These are phyloP conservation scores for Phytophthora pinifolia DNA, from an alignment of 352 stramenopile species.

Conservation along the genomic window DNA sequence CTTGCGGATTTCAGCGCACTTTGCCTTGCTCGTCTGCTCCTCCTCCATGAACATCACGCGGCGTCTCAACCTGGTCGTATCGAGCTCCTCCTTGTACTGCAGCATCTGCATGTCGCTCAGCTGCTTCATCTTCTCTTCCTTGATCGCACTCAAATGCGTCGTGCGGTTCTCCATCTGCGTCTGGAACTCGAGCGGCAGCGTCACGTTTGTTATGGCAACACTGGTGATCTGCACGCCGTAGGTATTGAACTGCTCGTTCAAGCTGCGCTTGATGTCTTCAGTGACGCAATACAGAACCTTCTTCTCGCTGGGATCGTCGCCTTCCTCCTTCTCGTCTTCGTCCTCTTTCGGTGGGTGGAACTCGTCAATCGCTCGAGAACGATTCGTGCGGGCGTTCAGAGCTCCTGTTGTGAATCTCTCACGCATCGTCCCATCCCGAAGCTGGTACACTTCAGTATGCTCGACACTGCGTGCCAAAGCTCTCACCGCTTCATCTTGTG, in stretches of 20 bases:
- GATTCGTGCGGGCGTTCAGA: conserved; percentile 23
- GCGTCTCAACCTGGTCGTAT: conserved; percentile 47
- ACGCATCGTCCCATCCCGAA: conserved; percentile 60
- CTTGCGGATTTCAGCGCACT: conserved; percentile 46
- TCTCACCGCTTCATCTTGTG: conserved; percentile 78
- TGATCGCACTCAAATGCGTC: conserved; percentile 61
- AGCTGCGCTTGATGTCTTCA: conserved; percentile 56
- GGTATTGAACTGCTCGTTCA: conserved; percentile 70
- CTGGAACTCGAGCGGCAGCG: conserved; percentile 50
- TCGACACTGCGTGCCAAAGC: conserved; percentile 74
- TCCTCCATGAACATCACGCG: conserved; percentile 50
- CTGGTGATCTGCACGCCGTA: conserved; percentile 70
- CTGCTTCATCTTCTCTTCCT: conserved; percentile 80
- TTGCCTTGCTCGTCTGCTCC: conserved; percentile 43
- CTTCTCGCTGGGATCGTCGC: neutral
- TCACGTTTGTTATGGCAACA: conserved; percentile 69
- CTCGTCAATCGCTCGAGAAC: conserved; percentile 11
- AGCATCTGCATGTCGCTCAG: conserved; percentile 72
- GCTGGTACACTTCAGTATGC: conserved; percentile 84
- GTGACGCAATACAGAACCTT: conserved; percentile 53
- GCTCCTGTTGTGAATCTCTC: conserved; percentile 51
- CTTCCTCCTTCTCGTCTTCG: conserved; percentile 5
- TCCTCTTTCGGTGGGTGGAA: conserved; percentile 12
- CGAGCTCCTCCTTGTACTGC: conserved; percentile 44
- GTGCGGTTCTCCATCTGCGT: conserved; percentile 69